Percentiles rank a stretch among this genome's conserved stretches.
phyloP scores from a whole-genome alignment of 108 stramenopile genomes.

The Nannochloropsis oceanica region DNA sequence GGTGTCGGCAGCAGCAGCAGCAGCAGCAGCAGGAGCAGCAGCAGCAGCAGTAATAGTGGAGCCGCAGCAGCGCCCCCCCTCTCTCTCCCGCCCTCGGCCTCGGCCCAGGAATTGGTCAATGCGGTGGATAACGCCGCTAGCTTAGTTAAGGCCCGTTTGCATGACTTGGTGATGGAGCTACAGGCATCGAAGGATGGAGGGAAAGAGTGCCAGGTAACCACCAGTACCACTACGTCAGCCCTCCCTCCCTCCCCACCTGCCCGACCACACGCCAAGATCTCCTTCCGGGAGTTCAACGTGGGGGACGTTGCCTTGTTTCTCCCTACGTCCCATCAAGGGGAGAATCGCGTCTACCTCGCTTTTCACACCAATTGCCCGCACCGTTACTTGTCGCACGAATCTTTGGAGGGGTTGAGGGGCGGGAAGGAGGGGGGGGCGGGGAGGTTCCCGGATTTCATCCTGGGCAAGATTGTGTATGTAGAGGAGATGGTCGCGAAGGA shows the following conservation, averaged over 20 bases:
- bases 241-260: not conserved
- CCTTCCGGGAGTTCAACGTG: not conserved
- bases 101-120: not conserved
- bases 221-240: not conserved
- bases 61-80: not conserved
- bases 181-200: not conserved
- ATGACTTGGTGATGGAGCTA: not conserved
- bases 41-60: not conserved
- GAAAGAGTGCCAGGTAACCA: not conserved
- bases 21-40: not conserved
- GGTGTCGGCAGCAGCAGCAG: not conserved
- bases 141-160: not conserved
- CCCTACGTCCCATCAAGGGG: not conserved
- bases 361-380: slow-evolving; percentile 19
- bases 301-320: slow-evolving; percentile 10
- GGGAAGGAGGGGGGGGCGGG: not conserved
- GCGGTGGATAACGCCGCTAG: not conserved
- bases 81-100: not conserved
- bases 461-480: slow-evolving; percentile 6
- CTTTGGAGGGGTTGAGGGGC: not conserved
- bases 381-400: slow-evolving; percentile 15
- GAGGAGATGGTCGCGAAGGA: not conserved
- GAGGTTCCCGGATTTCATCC: slow-evolving; percentile 2
- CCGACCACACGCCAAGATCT: not conserved
- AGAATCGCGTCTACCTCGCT: not conserved